Base-by-base conservation (phyloP, 1,139 yeast species). In the Citeromyces hawaiiensis region DNA sequence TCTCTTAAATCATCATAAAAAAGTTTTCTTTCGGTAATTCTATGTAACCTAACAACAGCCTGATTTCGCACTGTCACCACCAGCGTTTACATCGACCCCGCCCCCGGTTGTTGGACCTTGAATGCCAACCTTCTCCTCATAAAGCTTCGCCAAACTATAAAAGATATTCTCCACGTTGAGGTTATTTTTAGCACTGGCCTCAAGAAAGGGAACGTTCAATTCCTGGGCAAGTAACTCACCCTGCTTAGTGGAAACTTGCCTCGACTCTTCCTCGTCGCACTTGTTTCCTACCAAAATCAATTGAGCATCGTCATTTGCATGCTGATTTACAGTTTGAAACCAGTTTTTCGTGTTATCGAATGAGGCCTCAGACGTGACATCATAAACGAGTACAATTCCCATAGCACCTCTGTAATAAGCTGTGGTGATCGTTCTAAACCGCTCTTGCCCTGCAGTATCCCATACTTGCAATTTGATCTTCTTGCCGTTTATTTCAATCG, bases 401-500 rank as follows among this genome's bases (percentile, higher is more conserved):
- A 87, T 86, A 44, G 99, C 98, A 42, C 97, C 96, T 61, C 99
- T 77, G 66, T 93, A 91, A 63, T 93, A 91, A 8, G 98, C 96
- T 16, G 97, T 87, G 38, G 98, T 91, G 61, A 91, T 91, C 41
- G 98, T 91, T 68, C 96, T 78, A 70, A 91, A 91, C 53, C 98
- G 73, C 62, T 91, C 98, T 64, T 91, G 98, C 21, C 98, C 98
- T 5, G 98, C 98, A 33, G 98, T 91, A 60, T 91, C 98, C 98
- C 98, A 91, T 36, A 91, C 87, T 61, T 91, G 98, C 55, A 91
- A 72, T 64, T 91, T 91, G 61, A 93, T 83, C 51, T 82, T 80
- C 62, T 85, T 83, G 44, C 95, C 95, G 49, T 88, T 91, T 51
- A 91, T 73, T 53, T 88, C 96, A 49, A 88, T 87, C 35, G 97